These are phyloP conservation scores for Byssoonygena ceratinophila DNA, from an alignment of 2,329 filamentous ascomycete species.

Conservation along the genomic window DNA sequence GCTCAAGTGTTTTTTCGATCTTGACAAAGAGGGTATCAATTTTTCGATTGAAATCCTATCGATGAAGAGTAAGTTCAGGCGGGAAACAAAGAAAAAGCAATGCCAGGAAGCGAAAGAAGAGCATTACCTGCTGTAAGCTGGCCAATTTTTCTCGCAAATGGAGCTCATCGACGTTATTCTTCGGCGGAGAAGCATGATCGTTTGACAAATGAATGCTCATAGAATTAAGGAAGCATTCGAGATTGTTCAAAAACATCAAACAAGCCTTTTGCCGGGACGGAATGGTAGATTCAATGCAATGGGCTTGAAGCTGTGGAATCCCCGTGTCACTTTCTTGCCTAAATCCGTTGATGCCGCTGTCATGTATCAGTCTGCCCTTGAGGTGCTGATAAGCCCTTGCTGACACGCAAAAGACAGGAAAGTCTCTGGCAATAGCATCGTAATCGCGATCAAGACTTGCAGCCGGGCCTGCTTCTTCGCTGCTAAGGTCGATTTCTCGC, in stretches of 20 bases:
- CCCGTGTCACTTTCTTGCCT: constrained; percentile 45
- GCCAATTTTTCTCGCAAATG: background rate
- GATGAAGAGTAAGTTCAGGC: no score
- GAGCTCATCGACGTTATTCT: background rate
- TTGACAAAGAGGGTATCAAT: background rate
- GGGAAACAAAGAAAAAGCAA: background rate
- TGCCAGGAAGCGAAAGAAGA: no score
- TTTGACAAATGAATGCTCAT: constrained; percentile 25
- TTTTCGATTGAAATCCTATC: background rate
- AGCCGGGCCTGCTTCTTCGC: constrained; percentile 43
- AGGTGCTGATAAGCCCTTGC: constrained; percentile 54
- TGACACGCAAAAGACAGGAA: constrained; percentile 57
- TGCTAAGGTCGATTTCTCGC: constrained; percentile 43
- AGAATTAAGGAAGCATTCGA: constrained; percentile 45
- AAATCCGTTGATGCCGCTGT: constrained; percentile 45
- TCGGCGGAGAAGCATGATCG: background rate
- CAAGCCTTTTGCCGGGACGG: constrained; percentile 37
- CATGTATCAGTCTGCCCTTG: constrained; percentile 44
- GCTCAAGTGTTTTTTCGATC: background rate
- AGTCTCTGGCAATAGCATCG: constrained; percentile 43
- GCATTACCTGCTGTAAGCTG: background rate
- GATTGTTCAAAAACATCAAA: constrained; percentile 42
- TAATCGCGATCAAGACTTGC: constrained; percentile 47
- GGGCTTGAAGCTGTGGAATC: constrained; percentile 48
- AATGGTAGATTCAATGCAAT: constrained; percentile 50